A percentile compares a stretch with the other conserved stretches of the same genome.
Evolutionary conservation across 2,329 filamentous ascomycete genomes (phyloP).

Genomic region (Emergomyces pasteurianus): DNA sequence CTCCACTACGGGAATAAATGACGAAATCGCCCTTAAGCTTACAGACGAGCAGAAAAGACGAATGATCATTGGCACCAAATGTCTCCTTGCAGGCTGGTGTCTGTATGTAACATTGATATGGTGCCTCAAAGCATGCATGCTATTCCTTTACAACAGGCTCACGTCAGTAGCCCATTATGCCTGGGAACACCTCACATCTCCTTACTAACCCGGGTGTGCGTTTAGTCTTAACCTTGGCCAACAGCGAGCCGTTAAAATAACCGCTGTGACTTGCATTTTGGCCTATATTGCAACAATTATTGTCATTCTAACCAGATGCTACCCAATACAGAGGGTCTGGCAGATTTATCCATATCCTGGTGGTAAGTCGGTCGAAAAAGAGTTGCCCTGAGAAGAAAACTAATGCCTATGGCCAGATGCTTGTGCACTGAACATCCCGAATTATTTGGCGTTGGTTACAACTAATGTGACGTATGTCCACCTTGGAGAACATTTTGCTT

Average conservation of each 20-base stretch:
- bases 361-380: conserved; percentile 13
- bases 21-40: conserved; percentile 22
- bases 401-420: conserved; percentile 14
- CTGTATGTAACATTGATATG: conserved; percentile 34
- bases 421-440: conserved; percentile 27
- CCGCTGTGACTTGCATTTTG: conserved; percentile 17
- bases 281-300: conserved; percentile 25
- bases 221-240: conserved; percentile 25
- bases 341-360: conserved; percentile 33
- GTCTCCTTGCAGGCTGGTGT: conserved; percentile 28
- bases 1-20: conserved; percentile 28
- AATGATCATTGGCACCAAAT: conserved; percentile 24
- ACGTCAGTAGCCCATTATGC: conserved; percentile 22
- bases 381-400: background rate
- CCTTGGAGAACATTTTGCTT: background rate
- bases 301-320: conserved; percentile 27
- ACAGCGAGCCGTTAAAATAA: conserved; percentile 28
- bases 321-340: conserved; percentile 29
- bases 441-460: conserved; percentile 27
- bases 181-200: background rate
- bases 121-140: conserved; percentile 32
- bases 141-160: conserved; percentile 34
- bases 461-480: conserved; percentile 26
- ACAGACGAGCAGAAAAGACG: conserved; percentile 18
- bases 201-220: background rate